Evolutionary conservation across 2,329 filamentous ascomycete species (phyloP).

Genomic region (Botrytis sinoallii): DNA sequence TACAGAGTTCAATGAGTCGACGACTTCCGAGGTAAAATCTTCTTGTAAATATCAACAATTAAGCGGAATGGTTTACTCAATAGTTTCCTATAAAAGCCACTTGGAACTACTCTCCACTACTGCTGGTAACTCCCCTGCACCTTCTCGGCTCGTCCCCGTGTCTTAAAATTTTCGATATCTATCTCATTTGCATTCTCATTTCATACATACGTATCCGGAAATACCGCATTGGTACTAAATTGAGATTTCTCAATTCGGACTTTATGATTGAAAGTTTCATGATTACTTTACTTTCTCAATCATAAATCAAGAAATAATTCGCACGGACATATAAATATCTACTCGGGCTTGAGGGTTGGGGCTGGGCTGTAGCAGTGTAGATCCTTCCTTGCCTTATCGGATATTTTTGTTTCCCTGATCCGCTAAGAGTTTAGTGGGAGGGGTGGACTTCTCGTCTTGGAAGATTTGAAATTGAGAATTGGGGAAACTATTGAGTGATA

Average conservation of each 20-base stretch:
- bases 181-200: not conserved
- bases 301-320: not conserved
- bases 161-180: not conserved
- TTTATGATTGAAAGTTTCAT: not conserved
- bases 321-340: not conserved
- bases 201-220: not conserved
- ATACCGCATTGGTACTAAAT: not conserved
- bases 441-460: not conserved
- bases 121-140: not conserved
- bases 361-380: not conserved
- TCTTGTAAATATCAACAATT: not conserved
- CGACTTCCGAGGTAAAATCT: not conserved
- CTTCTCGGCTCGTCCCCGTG: not conserved
- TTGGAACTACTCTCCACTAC: not conserved
- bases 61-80: not conserved
- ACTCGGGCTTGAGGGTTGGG: not conserved
- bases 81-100: not conserved
- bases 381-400: not conserved
- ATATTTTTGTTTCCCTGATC: not conserved
- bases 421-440: not conserved
- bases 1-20: not conserved
- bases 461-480: not conserved
- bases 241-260: not conserved
- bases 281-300: not conserved
- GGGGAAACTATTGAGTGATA: not conserved